Evolutionary conservation across 2,329 filamentous ascomycete genomes (phyloP).

Genomic region (Claviceps lovelessii): DNA sequence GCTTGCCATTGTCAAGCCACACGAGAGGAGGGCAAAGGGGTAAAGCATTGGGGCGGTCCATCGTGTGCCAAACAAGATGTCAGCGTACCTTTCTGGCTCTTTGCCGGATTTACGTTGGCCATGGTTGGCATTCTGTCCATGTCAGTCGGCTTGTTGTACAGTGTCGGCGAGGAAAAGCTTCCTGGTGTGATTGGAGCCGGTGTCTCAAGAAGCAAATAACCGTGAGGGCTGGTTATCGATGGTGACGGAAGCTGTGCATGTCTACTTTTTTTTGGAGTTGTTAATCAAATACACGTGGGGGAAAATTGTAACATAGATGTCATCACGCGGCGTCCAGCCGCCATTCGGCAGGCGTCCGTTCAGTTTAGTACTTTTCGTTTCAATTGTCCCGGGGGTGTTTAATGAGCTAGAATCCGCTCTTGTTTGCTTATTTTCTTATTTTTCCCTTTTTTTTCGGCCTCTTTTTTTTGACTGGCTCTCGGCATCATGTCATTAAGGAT

Average conservation of each 20-base stretch:
- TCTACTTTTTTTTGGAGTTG: constrained; percentile 6
- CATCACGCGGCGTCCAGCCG: constrained; percentile 4
- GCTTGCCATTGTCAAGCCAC: constrained; percentile 60
- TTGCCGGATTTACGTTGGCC: constrained; percentile 58
- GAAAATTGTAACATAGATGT: constrained; percentile 6
- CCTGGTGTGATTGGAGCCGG: constrained; percentile 94
- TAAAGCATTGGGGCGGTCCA: constrained; percentile 66
- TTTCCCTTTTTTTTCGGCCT: neutral
- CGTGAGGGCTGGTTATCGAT: neutral
- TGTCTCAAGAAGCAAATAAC: constrained; percentile 56
- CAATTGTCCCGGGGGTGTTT: neutral
- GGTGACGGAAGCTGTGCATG: constrained; percentile 4
- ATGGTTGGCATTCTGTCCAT: constrained; percentile 54
- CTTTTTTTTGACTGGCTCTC: neutral
- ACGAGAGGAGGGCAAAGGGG: constrained; percentile 40
- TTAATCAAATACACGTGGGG: neutral
- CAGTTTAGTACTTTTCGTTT: neutral
- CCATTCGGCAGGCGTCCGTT: constrained; percentile 1
- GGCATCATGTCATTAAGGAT: neutral
- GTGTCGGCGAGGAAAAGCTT: constrained; percentile 72
- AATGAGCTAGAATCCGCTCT: neutral
- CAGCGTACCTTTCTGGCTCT: constrained; percentile 76
- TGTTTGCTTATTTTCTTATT: neutral
- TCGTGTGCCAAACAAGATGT: constrained; percentile 88
- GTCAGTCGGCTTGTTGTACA: constrained; percentile 65